Percentiles rank a stretch among this genome's conserved stretches.
phyloP scores from a whole-genome alignment of 495 filamentous ascomycete genomes.

The Aspergillus asperescens region DNA sequence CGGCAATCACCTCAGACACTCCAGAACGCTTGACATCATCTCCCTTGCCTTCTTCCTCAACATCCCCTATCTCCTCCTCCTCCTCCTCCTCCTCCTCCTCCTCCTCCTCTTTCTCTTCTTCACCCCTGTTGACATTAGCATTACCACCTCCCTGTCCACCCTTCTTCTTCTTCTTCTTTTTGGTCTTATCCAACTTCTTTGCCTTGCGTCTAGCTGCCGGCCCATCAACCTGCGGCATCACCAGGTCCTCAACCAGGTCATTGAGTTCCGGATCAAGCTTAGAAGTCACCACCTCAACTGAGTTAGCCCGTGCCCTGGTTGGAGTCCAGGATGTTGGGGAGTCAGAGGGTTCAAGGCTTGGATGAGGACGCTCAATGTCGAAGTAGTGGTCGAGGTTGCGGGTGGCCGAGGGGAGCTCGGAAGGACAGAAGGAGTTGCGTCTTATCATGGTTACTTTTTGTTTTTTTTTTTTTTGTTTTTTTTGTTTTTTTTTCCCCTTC shows the following conservation, averaged over 20 bases:
- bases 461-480: not conserved
- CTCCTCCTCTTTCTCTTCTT: not conserved
- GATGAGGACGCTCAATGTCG: conserved; percentile 1
- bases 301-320: not conserved
- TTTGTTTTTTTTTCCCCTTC: too few species aligned
- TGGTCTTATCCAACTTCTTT: conserved; percentile 16
- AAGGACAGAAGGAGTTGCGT: conserved; percentile 14
- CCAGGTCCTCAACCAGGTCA: not conserved
- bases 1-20: not conserved
- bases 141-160: conserved; percentile 3
- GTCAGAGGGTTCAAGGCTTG: not conserved
- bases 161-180: conserved; percentile 17
- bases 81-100: not conserved
- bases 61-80: not conserved
- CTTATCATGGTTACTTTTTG: conserved; percentile 8
- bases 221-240: conserved; percentile 1
- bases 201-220: not conserved
- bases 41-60: not conserved
- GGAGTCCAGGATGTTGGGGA: not conserved
- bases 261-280: not conserved
- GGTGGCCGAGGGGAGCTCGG: conserved; percentile 7
- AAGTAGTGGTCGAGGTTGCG: conserved; percentile 16
- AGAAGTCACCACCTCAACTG: not conserved
- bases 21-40: not conserved
- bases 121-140: not conserved